Conservation (phyloP, 2,329 filamentous ascomycete species). For the Epichloe aotearoae region DNA sequence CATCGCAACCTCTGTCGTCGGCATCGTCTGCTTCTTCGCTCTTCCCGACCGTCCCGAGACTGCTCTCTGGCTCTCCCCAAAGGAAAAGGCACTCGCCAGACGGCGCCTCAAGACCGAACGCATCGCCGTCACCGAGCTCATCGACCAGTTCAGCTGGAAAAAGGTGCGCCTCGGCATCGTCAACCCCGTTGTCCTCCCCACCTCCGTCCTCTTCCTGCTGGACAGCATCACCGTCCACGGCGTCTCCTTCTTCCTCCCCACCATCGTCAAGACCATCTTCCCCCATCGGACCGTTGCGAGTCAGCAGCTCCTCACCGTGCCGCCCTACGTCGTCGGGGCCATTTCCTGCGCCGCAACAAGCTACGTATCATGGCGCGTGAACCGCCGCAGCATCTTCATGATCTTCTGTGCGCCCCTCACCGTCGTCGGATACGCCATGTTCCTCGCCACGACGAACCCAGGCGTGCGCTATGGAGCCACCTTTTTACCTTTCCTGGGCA, state of each 20-base stretch:
- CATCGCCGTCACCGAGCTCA: slow-evolving; percentile 40
- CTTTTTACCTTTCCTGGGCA: slow-evolving; percentile 53
- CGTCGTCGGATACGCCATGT: slow-evolving; percentile 57
- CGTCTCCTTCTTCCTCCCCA: slow-evolving; percentile 57
- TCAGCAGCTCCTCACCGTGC: slow-evolving; percentile 58
- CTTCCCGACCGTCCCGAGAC: slow-evolving; percentile 54
- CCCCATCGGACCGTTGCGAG: slow-evolving; percentile 39
- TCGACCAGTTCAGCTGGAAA: slow-evolving; percentile 41
- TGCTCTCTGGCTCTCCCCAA: slow-evolving; percentile 48
- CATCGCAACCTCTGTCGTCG: slow-evolving; percentile 40
- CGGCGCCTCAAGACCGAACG: slow-evolving; percentile 47
- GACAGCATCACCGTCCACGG: slow-evolving; percentile 62
- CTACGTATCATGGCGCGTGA: slow-evolving; percentile 43
- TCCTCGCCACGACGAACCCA: slow-evolving; percentile 38
- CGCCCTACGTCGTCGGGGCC: slow-evolving; percentile 53
- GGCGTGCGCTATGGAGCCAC: slow-evolving; percentile 52
- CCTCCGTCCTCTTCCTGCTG: slow-evolving; percentile 46
- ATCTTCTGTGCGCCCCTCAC: slow-evolving; percentile 44
- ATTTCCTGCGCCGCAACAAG: slow-evolving; percentile 49
- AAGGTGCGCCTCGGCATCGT: slow-evolving; percentile 51
- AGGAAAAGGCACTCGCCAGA: slow-evolving; percentile 50
- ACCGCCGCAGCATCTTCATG: slow-evolving; percentile 47
- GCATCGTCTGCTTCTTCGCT: slow-evolving; percentile 44
- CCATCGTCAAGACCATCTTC: slow-evolving; percentile 58
- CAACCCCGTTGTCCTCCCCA: slow-evolving; percentile 40